phyloP scores from a whole-genome alignment of 768 basidiomycete species.

The Boletus bicolor region DNA sequence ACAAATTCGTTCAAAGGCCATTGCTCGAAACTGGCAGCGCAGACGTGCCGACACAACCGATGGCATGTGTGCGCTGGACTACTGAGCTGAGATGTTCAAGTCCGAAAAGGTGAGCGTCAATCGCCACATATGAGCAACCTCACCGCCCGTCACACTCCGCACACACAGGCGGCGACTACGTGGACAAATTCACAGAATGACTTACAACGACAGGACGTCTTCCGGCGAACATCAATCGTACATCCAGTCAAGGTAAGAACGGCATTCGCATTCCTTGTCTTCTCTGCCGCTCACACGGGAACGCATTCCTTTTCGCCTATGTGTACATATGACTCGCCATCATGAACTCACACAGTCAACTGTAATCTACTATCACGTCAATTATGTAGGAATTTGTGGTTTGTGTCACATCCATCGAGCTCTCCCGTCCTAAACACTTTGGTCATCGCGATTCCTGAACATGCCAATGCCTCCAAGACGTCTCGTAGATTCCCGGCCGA shows the following conservation, averaged over 20 bases:
- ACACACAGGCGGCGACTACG: constrained; percentile 10
- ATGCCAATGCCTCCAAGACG: constrained; percentile 38
- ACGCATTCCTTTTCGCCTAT: background rate
- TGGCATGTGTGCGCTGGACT: background rate
- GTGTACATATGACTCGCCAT: constrained; percentile 1
- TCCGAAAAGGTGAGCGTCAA: background rate
- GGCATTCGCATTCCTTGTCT: constrained; percentile 1
- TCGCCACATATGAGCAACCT: background rate
- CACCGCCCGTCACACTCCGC: background rate
- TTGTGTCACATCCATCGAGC: constrained; percentile 41
- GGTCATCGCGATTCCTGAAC: constrained; percentile 42
- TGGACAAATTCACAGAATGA: constrained; percentile 9
- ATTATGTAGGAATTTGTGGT: constrained; percentile 36
- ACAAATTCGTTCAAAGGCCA: background rate
- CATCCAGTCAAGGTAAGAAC: background rate
- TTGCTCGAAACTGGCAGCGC: background rate
- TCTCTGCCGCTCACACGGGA: constrained; percentile 18
- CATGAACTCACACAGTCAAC: background rate
- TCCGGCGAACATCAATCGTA: too few relatives aligned
- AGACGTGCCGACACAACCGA: background rate
- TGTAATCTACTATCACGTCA: constrained; percentile 22
- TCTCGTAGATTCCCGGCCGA: constrained; percentile 21
- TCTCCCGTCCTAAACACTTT: constrained; percentile 40
- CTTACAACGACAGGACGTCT: background rate
- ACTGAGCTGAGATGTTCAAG: background rate